Percentiles rank a stretch among this genome's conserved stretches.
phyloP scores from a whole-genome alignment of 495 filamentous ascomycete species.

The Cladorrhinum samala region DNA sequence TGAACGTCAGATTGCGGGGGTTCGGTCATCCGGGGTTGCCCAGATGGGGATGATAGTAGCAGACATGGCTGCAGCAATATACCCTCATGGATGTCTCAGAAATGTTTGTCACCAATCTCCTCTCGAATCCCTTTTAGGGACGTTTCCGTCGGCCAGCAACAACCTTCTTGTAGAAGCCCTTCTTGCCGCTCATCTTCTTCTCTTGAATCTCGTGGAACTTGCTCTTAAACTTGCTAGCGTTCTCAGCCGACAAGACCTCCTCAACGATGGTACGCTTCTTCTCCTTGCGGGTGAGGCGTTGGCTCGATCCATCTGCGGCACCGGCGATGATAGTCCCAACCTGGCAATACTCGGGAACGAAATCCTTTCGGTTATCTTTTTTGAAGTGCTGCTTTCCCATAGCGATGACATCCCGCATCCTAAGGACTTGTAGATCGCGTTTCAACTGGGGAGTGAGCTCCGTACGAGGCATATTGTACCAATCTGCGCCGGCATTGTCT shows the following conservation, averaged over 20 bases:
- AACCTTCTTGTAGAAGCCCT: slow-evolving; percentile 29
- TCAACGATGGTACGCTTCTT: slow-evolving; percentile 87
- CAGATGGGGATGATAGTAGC: neutral
- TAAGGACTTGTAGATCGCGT: slow-evolving; percentile 77
- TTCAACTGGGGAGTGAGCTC: slow-evolving; percentile 77
- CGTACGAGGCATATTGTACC: slow-evolving; percentile 83
- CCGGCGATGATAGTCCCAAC: slow-evolving; percentile 86
- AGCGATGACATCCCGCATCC: slow-evolving; percentile 84
- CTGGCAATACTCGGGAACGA: slow-evolving; percentile 73
- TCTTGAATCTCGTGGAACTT: slow-evolving; percentile 32
- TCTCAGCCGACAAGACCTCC: slow-evolving; percentile 66
- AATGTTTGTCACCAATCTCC: slow-evolving; percentile 14
- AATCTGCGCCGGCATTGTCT: slow-evolving; percentile 54
- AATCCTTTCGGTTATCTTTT: slow-evolving; percentile 58
- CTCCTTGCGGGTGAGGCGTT: slow-evolving; percentile 76
- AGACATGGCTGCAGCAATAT: no score
- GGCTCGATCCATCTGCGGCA: slow-evolving; percentile 77
- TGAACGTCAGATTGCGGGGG: neutral
- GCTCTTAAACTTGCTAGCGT: slow-evolving; percentile 29
- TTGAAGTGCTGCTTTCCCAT: slow-evolving; percentile 82
- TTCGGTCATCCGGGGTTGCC: neutral
- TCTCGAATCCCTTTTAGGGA: no score
- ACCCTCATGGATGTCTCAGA: no score
- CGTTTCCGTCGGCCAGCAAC: slow-evolving; percentile 23
- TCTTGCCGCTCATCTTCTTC: slow-evolving; percentile 26